Conservation (phyloP, 148 eudicot species). For the Nyssa sinensis region DNA sequence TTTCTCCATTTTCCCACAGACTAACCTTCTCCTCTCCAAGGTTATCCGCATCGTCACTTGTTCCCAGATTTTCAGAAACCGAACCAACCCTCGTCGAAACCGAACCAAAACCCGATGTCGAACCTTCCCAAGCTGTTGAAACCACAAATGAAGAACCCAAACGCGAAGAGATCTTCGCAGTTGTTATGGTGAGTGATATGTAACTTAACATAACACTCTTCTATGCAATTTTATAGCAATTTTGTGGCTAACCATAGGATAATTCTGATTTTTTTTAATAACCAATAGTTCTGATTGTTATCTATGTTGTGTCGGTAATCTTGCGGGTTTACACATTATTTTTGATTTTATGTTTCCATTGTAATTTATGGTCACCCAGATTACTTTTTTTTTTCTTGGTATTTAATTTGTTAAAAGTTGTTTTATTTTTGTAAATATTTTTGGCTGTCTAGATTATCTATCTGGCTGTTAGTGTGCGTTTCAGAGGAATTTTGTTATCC, state of each 20-base stretch:
- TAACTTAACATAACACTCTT: not conserved
- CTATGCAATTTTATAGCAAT: not conserved
- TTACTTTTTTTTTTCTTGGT: not conserved
- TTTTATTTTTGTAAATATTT: no score
- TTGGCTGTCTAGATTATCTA: no score
- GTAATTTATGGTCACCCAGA: not conserved
- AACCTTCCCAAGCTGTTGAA: slow-evolving; percentile 17
- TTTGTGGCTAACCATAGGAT: not conserved
- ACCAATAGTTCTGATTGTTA: no score
- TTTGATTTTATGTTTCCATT: not conserved
- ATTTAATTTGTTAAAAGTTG: no score
- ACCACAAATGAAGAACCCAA: slow-evolving; percentile 34
- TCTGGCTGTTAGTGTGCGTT: not conserved
- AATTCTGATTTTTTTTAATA: not conserved
- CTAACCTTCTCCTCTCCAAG: slow-evolving; percentile 27
- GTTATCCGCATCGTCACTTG: slow-evolving; percentile 18
- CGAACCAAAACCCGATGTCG: slow-evolving; percentile 6
- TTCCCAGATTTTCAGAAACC: slow-evolving; percentile 31
- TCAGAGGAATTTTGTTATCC: not conserved
- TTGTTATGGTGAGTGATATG: slow-evolving; percentile 67
- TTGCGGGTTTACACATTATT: no score
- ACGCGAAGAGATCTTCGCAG: slow-evolving; percentile 82
- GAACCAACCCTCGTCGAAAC: slow-evolving; percentile 26
- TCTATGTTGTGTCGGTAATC: no score
- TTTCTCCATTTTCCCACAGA: slow-evolving; percentile 32